Percentiles rank a stretch among this genome's conserved stretches.
Evolutionary conservation across 2,329 filamentous ascomycete species (phyloP).

Genomic region (Fusarium secorum): DNA sequence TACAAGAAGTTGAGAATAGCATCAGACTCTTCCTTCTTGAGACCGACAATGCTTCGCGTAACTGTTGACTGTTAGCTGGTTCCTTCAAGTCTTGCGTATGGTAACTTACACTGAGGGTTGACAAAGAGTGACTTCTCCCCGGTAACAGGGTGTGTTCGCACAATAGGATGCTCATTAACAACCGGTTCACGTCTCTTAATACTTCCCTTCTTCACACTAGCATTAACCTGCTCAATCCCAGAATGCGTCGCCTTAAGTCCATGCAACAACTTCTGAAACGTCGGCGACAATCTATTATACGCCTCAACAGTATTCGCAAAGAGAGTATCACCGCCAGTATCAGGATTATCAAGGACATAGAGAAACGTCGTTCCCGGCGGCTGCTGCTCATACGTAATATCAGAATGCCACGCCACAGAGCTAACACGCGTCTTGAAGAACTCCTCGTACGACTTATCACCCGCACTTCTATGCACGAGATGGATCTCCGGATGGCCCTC

Average conservation of each 20-base stretch:
- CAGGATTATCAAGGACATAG: slow-evolving; percentile 84
- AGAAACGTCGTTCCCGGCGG: slow-evolving; percentile 90
- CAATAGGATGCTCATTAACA: slow-evolving; percentile 76
- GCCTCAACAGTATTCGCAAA: slow-evolving; percentile 83
- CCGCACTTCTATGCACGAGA: slow-evolving; percentile 75
- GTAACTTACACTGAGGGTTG: slow-evolving; percentile 77
- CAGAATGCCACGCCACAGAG: slow-evolving; percentile 87
- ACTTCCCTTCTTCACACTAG: slow-evolving; percentile 70
- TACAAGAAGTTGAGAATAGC: slow-evolving; percentile 76
- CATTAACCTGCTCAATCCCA: slow-evolving; percentile 79
- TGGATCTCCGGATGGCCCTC: slow-evolving; percentile 78
- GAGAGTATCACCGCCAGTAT: slow-evolving; percentile 83
- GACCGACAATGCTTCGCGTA: slow-evolving; percentile 80
- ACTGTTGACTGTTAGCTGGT: slow-evolving; percentile 55
- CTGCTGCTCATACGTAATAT: slow-evolving; percentile 87
- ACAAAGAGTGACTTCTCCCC: slow-evolving; percentile 86
- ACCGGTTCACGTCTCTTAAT: slow-evolving; percentile 80
- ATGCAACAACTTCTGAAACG: slow-evolving; percentile 81
- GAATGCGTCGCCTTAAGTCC: slow-evolving; percentile 84
- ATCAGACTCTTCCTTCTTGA: slow-evolving; percentile 88
- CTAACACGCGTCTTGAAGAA: slow-evolving; percentile 76
- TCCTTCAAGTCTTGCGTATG: rapidly evolving
- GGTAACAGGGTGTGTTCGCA: slow-evolving; percentile 82
- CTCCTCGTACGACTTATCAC: slow-evolving; percentile 57
- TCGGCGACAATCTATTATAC: slow-evolving; percentile 80